Percentiles rank a stretch among this genome's conserved stretches.
phyloP scores from a whole-genome alignment of 164 flowering plant species.

The Sedum album region DNA sequence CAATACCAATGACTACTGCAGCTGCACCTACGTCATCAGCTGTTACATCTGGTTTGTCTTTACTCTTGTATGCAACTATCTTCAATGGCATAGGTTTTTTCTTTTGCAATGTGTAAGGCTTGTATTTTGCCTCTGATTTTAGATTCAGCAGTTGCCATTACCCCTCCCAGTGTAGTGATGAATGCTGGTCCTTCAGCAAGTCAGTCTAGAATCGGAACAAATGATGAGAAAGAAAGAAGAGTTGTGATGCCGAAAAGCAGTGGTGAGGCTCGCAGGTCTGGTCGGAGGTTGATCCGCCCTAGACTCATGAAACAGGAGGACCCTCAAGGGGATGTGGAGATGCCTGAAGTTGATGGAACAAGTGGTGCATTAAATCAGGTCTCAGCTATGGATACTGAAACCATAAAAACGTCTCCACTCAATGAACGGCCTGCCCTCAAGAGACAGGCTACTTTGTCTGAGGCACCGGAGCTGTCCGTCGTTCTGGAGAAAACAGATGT shows the following conservation, averaged over 20 bases:
- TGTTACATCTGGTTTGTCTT: background rate
- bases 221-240: conserved; percentile 52
- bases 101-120: background rate
- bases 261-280: conserved; percentile 53
- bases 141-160: conserved; percentile 29
- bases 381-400: conserved; percentile 31
- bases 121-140: conserved; percentile 2
- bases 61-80: background rate
- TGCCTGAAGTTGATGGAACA: conserved; percentile 45
- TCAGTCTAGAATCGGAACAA: conserved; percentile 21
- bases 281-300: conserved; percentile 63
- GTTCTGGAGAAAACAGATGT: conserved; percentile 29
- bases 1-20: conserved; percentile 14
- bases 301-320: conserved; percentile 44
- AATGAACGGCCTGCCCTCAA: conserved; percentile 36
- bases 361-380: conserved; percentile 14
- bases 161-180: conserved; percentile 12
- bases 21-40: conserved; percentile 25
- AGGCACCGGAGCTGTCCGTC: conserved; percentile 29
- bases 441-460: conserved; percentile 50
- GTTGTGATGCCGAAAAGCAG: conserved; percentile 24
- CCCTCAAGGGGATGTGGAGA: conserved; percentile 50
- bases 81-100: background rate
- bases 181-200: conserved; percentile 18
- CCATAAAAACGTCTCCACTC: conserved; percentile 12